Conservation (phyloP, 768 basidiomycete genomes). For the Chalciporus pseudorubinellus region DNA sequence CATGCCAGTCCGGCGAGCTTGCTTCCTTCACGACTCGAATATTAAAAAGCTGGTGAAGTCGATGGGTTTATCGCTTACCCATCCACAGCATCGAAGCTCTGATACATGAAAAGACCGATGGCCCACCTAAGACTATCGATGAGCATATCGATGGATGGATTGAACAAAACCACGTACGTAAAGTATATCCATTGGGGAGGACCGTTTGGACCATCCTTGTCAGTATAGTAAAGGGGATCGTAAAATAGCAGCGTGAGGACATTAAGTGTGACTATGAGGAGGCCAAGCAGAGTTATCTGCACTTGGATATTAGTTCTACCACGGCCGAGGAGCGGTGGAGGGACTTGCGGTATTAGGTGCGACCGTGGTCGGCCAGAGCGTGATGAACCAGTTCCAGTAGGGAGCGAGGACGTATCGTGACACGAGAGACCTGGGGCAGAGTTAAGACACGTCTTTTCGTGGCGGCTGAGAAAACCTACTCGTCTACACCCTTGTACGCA, state of each 20-base stretch:
- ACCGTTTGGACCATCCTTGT: slow-evolving; percentile 57
- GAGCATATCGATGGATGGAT: background rate
- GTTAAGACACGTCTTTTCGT: slow-evolving; percentile 3
- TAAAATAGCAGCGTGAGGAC: slow-evolving; percentile 80
- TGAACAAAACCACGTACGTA: slow-evolving; percentile 53
- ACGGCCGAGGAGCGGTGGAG: background rate
- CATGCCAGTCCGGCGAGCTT: slow-evolving; percentile 94
- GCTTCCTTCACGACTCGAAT: slow-evolving; percentile 57
- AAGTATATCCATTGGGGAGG: slow-evolving; percentile 89
- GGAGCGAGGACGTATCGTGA: slow-evolving; percentile 77
- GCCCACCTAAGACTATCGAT: slow-evolving; percentile 61
- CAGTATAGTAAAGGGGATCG: slow-evolving; percentile 73
- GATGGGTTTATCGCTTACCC: slow-evolving; percentile 48
- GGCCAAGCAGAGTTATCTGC: slow-evolving; percentile 90
- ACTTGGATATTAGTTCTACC: background rate
- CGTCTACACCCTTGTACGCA: slow-evolving; percentile 78
- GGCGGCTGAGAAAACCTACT: slow-evolving; percentile 43
- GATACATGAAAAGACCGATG: slow-evolving; percentile 86
- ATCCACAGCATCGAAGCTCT: slow-evolving; percentile 86
- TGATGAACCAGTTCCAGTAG: slow-evolving; percentile 92
- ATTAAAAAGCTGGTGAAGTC: slow-evolving; percentile 2
- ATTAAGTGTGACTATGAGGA: slow-evolving; percentile 79
- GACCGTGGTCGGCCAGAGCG: slow-evolving; percentile 76
- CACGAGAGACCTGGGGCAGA: slow-evolving; percentile 57
- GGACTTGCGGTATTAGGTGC: slow-evolving; percentile 84